Conservation (phyloP, 2,329 filamentous ascomycete genomes). For the Myriosclerotinia duriaeana region DNA sequence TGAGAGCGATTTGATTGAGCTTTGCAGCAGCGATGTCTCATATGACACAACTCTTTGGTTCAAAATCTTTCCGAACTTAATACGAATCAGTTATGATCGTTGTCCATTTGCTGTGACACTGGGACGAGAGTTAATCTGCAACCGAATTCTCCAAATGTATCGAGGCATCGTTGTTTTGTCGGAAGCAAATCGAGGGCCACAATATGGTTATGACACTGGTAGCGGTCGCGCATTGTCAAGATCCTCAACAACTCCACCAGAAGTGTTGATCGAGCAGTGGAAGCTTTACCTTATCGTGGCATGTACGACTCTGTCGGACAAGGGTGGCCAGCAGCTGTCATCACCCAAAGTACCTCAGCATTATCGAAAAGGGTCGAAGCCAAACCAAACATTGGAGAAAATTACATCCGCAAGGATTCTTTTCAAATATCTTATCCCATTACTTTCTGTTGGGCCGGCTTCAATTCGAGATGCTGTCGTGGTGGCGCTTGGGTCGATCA, state of each 20-base stretch:
- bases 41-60: conserved; percentile 97
- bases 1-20: conserved; percentile 83
- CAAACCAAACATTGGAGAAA: conserved; percentile 66
- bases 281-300: conserved; percentile 96
- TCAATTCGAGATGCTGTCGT: conserved; percentile 89
- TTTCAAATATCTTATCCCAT: conserved; percentile 87
- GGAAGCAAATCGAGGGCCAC: conserved; percentile 65
- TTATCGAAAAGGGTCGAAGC: conserved; percentile 76
- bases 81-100: conserved; percentile 84
- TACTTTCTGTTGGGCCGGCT: conserved; percentile 75
- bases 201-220: conserved; percentile 59
- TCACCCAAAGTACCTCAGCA: conserved; percentile 66
- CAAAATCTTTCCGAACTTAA: conserved; percentile 94
- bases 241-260: conserved; percentile 71
- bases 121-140: conserved; percentile 88
- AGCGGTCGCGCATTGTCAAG: conserved; percentile 49
- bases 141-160: conserved; percentile 90
- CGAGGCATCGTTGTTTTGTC: conserved; percentile 76
- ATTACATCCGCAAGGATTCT: conserved; percentile 85
- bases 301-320: conserved; percentile 88
- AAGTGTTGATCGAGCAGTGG: conserved; percentile 94
- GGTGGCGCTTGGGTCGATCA: conserved; percentile 88
- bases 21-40: conserved; percentile 91
- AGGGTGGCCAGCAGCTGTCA: conserved; percentile 64
- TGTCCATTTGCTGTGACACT: conserved; percentile 91